These are phyloP conservation scores for Pestalotiopsis sp. DNA, from an alignment of 2,329 filamentous ascomycete genomes.

Conservation along the genomic window DNA sequence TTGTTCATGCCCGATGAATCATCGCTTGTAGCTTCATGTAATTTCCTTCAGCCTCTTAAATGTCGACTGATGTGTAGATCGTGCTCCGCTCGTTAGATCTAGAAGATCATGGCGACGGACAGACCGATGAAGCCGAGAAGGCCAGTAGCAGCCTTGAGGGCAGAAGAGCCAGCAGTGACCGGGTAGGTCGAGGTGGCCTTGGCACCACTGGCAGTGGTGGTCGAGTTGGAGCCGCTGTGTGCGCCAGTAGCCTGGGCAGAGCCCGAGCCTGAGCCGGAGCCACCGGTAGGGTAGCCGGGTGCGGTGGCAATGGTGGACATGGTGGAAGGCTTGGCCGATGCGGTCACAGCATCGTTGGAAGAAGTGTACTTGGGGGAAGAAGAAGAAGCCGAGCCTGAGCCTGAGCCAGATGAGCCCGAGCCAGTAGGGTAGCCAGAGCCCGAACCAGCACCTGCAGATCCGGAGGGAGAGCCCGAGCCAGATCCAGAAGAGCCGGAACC, in stretches of 20 bases:
- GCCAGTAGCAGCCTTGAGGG: neutral
- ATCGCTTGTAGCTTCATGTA: neutral
- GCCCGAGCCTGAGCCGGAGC: neutral
- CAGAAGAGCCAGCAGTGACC: slow-evolving; percentile 3
- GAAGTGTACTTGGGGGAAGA: neutral
- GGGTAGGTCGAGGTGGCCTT: slow-evolving; percentile 2
- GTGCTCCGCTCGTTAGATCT: neutral
- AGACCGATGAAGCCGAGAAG: slow-evolving; percentile 1
- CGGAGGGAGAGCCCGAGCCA: neutral
- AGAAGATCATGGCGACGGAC: neutral
- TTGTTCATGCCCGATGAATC: neutral
- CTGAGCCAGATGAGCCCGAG: slow-evolving; percentile 1
- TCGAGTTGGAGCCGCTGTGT: neutral
- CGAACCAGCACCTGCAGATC: neutral
- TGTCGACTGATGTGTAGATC: neutral
- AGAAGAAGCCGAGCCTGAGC: neutral
- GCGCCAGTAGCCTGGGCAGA: neutral
- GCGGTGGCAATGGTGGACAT: slow-evolving; percentile 3
- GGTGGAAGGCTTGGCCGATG: neutral
- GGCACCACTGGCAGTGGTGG: neutral
- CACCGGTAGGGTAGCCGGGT: neutral
- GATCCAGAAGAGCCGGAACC: neutral
- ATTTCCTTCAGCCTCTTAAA: neutral
- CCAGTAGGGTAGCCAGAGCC: neutral
- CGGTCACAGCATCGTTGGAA: neutral